A percentile compares a stretch with the other conserved stretches of the same genome.
These are phyloP conservation scores for Inonotus obliquus DNA, from an alignment of 1,284 basidiomycete genomes.

Conservation along the genomic window DNA sequence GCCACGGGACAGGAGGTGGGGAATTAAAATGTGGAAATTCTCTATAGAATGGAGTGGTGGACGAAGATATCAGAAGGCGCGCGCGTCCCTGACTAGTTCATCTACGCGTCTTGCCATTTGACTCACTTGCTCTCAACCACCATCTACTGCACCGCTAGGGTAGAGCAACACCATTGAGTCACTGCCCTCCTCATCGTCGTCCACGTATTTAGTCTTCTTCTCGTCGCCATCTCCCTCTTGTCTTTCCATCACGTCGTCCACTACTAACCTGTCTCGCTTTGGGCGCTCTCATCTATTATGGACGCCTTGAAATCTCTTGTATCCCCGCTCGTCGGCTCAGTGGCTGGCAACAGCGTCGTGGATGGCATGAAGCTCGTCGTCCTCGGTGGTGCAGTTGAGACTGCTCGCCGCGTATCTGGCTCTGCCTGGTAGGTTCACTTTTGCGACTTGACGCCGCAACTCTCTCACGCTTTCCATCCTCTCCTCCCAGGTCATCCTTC, in stretches of 20 bases:
- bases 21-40: neutral
- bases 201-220: neutral
- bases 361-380: constrained; percentile 85
- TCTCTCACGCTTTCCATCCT: constrained; percentile 13
- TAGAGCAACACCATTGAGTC: neutral
- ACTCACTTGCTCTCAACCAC: constrained; percentile 4
- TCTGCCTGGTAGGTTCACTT: constrained; percentile 59
- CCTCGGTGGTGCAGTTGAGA: constrained; percentile 79
- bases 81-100: neutral
- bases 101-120: neutral
- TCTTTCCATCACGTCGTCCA: neutral
- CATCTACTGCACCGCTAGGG: constrained; percentile 2
- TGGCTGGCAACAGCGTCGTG: constrained; percentile 68
- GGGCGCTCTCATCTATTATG: constrained; percentile 36
- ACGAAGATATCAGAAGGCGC: neutral
- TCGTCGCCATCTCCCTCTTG: neutral
- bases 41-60: neutral
- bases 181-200: neutral
- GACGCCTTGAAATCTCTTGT: constrained; percentile 78
- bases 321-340: constrained; percentile 71
- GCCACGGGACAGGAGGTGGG: no score
- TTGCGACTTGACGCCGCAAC: neutral
- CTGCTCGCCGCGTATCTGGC: constrained; percentile 71
- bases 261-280: neutral
- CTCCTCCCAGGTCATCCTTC: constrained; percentile 59